These are phyloP conservation scores for Trichosporon sp. DNA, from an alignment of 1,284 basidiomycete genomes.

Conservation along the genomic window DNA sequence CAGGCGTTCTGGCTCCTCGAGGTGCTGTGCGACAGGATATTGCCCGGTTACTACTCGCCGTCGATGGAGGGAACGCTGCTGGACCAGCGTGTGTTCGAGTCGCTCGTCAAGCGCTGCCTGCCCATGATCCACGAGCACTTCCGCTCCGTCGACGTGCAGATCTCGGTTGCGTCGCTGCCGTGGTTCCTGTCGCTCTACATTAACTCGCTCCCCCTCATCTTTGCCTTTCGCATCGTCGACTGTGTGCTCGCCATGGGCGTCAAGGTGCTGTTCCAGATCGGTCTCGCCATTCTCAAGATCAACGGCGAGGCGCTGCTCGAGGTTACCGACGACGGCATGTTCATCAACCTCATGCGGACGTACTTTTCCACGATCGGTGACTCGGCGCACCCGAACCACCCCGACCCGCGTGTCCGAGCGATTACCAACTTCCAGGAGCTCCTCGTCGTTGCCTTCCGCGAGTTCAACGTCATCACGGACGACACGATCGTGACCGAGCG, in stretches of 20 bases:
- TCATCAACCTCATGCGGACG: slow-evolving; percentile 90
- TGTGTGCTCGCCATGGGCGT: slow-evolving; percentile 99
- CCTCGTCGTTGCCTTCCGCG: slow-evolving; percentile 91
- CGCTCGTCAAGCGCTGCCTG: slow-evolving; percentile 85
- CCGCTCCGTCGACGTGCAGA: slow-evolving; percentile 85
- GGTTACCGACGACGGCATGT: slow-evolving; percentile 95
- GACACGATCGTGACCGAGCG: slow-evolving; percentile 90
- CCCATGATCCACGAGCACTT: slow-evolving; percentile 96
- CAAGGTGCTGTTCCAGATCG: slow-evolving; percentile 89
- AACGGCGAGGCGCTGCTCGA: slow-evolving; percentile 93
- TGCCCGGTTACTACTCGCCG: slow-evolving; percentile 98
- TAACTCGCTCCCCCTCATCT: slow-evolving; percentile 99
- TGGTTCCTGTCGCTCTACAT: slow-evolving; percentile 98
- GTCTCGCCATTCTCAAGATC: slow-evolving; percentile 88
- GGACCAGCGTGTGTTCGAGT: slow-evolving; percentile 97
- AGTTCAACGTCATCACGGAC: slow-evolving; percentile 95
- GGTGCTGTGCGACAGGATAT: slow-evolving; percentile 88
- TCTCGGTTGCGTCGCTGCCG: slow-evolving; percentile 93
- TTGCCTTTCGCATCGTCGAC: slow-evolving; percentile 97
- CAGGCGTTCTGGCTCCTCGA: slow-evolving; percentile 98
- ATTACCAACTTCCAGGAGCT: slow-evolving; percentile 99
- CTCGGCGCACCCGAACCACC: slow-evolving; percentile 87
- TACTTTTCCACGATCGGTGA: slow-evolving; percentile 94
- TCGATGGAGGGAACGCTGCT: slow-evolving; percentile 99
- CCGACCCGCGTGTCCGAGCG: slow-evolving; percentile 85